Evolutionary conservation across 164 flowering plant species (phyloP).

Genomic region (Taxillus chinensis): DNA sequence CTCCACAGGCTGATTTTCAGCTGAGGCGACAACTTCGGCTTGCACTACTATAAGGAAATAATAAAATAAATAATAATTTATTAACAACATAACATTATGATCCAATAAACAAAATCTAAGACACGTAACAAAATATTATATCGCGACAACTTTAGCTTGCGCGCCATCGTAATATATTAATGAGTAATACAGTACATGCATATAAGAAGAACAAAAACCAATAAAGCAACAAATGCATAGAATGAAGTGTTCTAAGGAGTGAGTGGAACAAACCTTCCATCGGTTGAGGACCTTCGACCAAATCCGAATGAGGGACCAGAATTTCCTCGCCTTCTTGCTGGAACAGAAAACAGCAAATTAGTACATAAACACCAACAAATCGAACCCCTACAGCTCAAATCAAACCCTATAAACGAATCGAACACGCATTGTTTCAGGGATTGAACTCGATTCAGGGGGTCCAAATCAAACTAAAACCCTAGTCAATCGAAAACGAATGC

Average conservation of each 20-base stretch:
- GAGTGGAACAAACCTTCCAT: constrained; percentile 23
- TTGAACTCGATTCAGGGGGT: not conserved
- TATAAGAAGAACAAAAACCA: not conserved
- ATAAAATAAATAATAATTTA: not conserved
- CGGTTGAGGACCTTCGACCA: constrained; percentile 28
- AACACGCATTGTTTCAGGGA: not conserved
- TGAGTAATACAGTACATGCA: not conserved
- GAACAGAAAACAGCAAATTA: constrained; percentile 14
- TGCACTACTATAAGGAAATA: constrained; percentile 9
- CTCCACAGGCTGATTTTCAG: constrained; percentile 24
- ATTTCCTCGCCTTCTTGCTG: constrained; percentile 36
- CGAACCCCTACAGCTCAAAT: constrained; percentile 7
- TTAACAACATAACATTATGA: not conserved
- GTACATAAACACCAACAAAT: constrained; percentile 8
- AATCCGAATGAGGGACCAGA: constrained; percentile 28
- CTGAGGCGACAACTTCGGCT: constrained; percentile 19
- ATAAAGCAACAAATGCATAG: not conserved
- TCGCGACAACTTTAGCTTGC: not conserved
- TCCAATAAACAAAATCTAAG: not conserved
- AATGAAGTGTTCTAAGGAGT: not conserved
- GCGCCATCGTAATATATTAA: too few relatives aligned
- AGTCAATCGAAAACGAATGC: not conserved
- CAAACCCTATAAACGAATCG: constrained; percentile 26
- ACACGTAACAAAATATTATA: not conserved
- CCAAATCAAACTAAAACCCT: constrained; percentile 1